Base-by-base conservation (phyloP, 164 flowering plant species). In the Hamamelis virginiana region DNA sequence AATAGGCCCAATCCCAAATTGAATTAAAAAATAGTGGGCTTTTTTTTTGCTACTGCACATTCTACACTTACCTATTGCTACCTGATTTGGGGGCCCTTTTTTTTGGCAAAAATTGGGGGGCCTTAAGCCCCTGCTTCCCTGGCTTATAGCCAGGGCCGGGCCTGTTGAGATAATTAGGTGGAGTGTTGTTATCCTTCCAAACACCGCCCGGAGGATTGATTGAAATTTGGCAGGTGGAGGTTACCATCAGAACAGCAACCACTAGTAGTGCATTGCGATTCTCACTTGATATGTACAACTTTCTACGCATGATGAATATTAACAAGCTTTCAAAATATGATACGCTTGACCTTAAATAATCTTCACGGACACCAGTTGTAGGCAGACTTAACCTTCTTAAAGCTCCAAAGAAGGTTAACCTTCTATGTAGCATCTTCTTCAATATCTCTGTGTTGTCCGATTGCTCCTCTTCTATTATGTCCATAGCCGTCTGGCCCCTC, bases 161-260 rank as follows among this genome's bases (percentile, higher is more conserved):
- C n/a, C n/a, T n/a, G n/a, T n/a, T n/a, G n/a, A n/a, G n/a, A n/a
- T n/a, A n/a, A n/a, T n/a, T n/a, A n/a, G n/a, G n/a, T n/a, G n/a
- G n/a, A n/a, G n/a, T n/a, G n/a, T n/a, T n/a, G n/a, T n/a, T n/a
- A n/a, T n/a, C n/a, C n/a, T n/a, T n/a, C n/a, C n/a, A n/a, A n/a
- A n/a, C n/a, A n/a, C n/a, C n/a, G n/a, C n/a, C n/a, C n/a, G 73
- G 73, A 19, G 73, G 62, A 15, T 57, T 76, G 12, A 72, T 56
- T n/a, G 57, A 62, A 13, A 72, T 66, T 22, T 71, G 74, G 65
- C 47, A 71, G 1, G 75, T 67, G 28, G 72, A 66, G 0, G 78
- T 64, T 13, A 65, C 72, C 68, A 2, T 26, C 28, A 3, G 46
- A n/a, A n/a, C n/a, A n/a, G n/a, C n/a, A n/a, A n/a, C n/a, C n/a